Conservation (phyloP, 305 asterid species). For the Solanum aculeatissimum region DNA sequence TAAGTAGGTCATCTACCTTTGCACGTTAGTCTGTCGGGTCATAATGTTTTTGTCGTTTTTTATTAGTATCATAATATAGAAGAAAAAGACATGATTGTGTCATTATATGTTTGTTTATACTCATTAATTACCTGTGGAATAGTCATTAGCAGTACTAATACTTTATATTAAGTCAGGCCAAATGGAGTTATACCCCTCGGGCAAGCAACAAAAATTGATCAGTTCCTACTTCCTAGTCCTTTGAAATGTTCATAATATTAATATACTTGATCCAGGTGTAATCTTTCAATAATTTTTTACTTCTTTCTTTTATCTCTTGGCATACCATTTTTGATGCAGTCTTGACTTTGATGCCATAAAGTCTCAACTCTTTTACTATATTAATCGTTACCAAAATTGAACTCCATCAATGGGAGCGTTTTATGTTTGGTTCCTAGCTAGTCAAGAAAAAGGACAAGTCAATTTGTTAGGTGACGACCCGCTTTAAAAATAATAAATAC, state of each 20-base stretch:
- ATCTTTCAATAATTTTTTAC: not conserved
- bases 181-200: not conserved
- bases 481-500: not conserved
- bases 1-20: not conserved
- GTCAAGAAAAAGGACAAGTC: not conserved
- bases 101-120: not conserved
- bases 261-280: not conserved
- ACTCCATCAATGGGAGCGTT: not conserved
- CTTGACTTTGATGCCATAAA: not conserved
- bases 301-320: not conserved
- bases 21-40: not conserved
- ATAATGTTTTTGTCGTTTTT: not conserved
- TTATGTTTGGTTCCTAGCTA: not conserved
- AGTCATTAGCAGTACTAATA: too few species aligned
- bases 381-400: not conserved
- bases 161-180: too few species aligned
- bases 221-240: not conserved
- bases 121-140: too few species aligned
- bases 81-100: not conserved
- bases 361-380: not conserved
- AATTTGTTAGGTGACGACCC: not conserved
- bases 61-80: not conserved
- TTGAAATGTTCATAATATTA: not conserved
- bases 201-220: not conserved
- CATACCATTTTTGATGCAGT: not conserved